Percentiles rank a stretch among this genome's conserved stretches.
These are phyloP conservation scores for Penicillium atrosanguineum DNA, from an alignment of 495 filamentous ascomycete species.

Conservation along the genomic window DNA sequence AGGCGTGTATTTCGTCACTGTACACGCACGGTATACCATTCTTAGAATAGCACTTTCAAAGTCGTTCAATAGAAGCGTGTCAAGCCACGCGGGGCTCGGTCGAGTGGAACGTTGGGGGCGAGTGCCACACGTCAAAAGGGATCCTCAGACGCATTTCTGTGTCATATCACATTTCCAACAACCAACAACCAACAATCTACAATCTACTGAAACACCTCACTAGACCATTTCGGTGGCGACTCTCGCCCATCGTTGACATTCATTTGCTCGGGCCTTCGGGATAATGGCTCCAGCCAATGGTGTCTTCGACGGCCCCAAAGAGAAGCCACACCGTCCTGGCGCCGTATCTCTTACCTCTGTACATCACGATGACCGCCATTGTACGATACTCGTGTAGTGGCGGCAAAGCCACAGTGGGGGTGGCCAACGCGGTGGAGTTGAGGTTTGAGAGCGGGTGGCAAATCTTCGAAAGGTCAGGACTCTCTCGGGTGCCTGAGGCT, in stretches of 20 bases:
- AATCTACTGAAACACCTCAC: no score
- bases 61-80: not conserved
- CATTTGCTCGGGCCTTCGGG: slow-evolving; percentile 3
- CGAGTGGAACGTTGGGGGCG: no score
- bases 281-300: slow-evolving; percentile 1
- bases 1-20: not conserved
- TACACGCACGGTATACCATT: no score
- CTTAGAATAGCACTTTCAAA: no score
- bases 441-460: not conserved
- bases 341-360: not conserved
- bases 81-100: not conserved
- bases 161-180: no score
- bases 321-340: not conserved
- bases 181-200: no score
- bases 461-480: not conserved
- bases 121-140: not conserved
- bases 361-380: not conserved
- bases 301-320: not conserved
- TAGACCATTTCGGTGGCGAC: slow-evolving; percentile 9
- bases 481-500: slow-evolving; percentile 5
- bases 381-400: not conserved
- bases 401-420: slow-evolving; percentile 21
- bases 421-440: not conserved
- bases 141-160: not conserved
- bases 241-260: not conserved